These are phyloP conservation scores for Tripterygium wilfordii DNA, from an alignment of 177 flowering plant genomes.

Conservation along the genomic window DNA sequence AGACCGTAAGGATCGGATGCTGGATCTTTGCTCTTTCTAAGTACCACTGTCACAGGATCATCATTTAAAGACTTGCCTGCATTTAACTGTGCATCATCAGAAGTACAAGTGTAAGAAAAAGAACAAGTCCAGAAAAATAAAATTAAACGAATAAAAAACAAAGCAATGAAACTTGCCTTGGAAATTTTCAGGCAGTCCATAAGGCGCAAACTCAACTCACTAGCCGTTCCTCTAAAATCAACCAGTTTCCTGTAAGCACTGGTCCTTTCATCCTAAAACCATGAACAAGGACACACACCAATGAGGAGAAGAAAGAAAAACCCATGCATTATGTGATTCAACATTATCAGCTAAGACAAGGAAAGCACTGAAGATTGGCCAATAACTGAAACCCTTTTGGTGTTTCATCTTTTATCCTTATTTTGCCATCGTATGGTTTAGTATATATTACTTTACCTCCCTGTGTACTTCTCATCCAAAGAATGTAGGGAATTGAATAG, in stretches of 20 bases:
- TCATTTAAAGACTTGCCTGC: constrained; percentile 23
- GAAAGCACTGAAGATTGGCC: background rate
- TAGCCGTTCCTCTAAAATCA: constrained; percentile 48
- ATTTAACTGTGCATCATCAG: constrained; percentile 38
- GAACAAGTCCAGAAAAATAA: no score
- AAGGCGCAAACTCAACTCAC: constrained; percentile 53
- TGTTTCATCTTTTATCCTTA: no score
- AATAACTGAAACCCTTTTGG: no score
- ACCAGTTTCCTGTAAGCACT: constrained; percentile 56
- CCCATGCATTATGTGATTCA: no score
- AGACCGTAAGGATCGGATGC: constrained; percentile 37
- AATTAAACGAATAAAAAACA: no score
- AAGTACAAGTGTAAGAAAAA: background rate
- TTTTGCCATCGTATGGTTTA: no score
- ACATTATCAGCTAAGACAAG: background rate
- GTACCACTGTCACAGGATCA: constrained; percentile 7
- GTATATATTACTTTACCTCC: no score
- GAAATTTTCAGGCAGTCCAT: constrained; percentile 59
- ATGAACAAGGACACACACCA: no score
- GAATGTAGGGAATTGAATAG: no score
- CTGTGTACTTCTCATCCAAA: no score
- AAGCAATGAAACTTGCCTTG: constrained; percentile 60
- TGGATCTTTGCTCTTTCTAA: constrained; percentile 8
- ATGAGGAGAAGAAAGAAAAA: no score
- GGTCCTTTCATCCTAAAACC: constrained; percentile 70